Percentiles rank a stretch among this genome's conserved stretches.
Conservation (phyloP, 1,139 yeast genomes). For the Meyerozyma athensensis region DNA sequence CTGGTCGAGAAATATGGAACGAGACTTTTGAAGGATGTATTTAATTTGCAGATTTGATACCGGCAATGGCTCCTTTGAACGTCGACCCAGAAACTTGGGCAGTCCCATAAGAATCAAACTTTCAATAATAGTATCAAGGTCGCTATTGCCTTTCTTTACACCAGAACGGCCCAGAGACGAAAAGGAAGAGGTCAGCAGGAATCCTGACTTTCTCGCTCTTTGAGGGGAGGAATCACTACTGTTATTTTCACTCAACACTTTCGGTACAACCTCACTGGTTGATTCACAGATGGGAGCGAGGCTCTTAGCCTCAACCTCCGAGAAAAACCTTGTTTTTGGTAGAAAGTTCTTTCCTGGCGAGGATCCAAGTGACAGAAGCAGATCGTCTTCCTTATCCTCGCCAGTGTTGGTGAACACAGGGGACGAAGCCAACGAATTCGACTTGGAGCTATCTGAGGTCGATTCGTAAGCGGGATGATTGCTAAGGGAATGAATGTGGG, state of each 20-base stretch:
- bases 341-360: slow-evolving; percentile 10
- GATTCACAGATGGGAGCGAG: slow-evolving; percentile 11
- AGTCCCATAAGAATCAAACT: slow-evolving; percentile 45
- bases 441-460: slow-evolving; percentile 37
- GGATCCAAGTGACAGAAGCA: slow-evolving; percentile 37
- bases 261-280: slow-evolving; percentile 3
- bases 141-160: slow-evolving; percentile 25
- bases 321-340: slow-evolving; percentile 5
- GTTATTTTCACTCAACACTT: slow-evolving; percentile 3
- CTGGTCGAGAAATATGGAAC: slow-evolving; percentile 68
- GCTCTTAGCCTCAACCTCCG: not conserved
- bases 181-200: slow-evolving; percentile 6
- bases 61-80: slow-evolving; percentile 38
- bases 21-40: slow-evolving; percentile 59
- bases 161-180: slow-evolving; percentile 11
- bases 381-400: slow-evolving; percentile 34
- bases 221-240: slow-evolving; percentile 12
- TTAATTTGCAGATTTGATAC: slow-evolving; percentile 54
- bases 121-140: slow-evolving; percentile 54
- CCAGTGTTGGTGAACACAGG: slow-evolving; percentile 36
- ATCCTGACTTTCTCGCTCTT: slow-evolving; percentile 8
- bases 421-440: slow-evolving; percentile 22
- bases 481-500: not conserved
- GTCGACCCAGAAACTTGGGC: slow-evolving; percentile 21
- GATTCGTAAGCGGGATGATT: slow-evolving; percentile 16